phyloP scores from a whole-genome alignment of 148 eudicot species.

The Persicaria tinctoria region DNA sequence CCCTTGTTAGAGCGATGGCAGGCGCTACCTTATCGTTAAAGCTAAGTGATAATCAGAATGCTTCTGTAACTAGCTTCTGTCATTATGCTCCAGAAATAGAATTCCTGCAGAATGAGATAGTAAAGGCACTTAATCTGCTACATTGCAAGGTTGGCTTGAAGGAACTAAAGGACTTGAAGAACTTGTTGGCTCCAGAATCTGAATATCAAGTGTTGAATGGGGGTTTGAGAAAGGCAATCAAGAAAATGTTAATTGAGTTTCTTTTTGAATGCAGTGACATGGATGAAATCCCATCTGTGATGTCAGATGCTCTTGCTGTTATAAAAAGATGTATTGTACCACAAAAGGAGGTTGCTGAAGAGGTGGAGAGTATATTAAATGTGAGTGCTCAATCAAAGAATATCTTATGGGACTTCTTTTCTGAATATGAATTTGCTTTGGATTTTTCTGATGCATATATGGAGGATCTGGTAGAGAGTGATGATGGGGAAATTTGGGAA shows the following conservation, averaged over 20 bases:
- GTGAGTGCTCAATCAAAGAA: constrained; percentile 61
- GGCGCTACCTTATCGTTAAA: constrained; percentile 44
- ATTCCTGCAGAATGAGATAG: constrained; percentile 49
- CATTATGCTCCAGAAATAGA: constrained; percentile 37
- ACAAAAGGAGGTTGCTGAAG: constrained; percentile 33
- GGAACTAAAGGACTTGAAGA: constrained; percentile 35
- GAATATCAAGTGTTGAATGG: constrained; percentile 22
- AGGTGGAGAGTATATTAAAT: constrained; percentile 54
- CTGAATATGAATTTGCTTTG: constrained; percentile 39
- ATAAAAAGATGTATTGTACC: constrained; percentile 32
- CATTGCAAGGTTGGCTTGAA: constrained; percentile 26
- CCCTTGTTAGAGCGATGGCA: constrained; percentile 61
- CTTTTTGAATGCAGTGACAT: constrained; percentile 78
- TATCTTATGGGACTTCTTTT: constrained; percentile 43
- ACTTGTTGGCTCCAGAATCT: constrained; percentile 36
- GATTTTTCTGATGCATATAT: constrained; percentile 65
- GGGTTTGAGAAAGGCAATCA: constrained; percentile 28
- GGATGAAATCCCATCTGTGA: constrained; percentile 44
- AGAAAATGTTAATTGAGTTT: constrained; percentile 51
- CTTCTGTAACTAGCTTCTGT: constrained; percentile 22
- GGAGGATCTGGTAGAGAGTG: constrained; percentile 56
- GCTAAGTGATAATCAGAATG: constrained; percentile 22
- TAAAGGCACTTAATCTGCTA: constrained; percentile 48
- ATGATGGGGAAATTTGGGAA: constrained; percentile 26
- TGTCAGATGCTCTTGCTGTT: constrained; percentile 37